Evolutionary conservation across 2,329 filamentous ascomycete genomes (phyloP), one percentile per base, ranked within the genome.

Genomic region (Onygena corvina): DNA sequence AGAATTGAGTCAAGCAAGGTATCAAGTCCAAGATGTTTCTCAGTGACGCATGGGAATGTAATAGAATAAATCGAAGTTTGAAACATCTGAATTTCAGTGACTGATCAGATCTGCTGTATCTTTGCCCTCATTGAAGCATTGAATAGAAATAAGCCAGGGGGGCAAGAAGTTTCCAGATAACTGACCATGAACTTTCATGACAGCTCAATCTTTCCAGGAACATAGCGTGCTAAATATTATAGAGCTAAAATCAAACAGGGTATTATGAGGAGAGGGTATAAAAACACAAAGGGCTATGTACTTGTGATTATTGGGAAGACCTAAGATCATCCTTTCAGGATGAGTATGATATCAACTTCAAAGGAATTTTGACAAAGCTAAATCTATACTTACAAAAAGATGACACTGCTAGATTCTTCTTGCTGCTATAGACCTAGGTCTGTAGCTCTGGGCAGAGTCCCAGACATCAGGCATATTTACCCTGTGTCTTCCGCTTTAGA

Each of bases 231-330:
- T 21, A 40, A 40, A 40, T 12, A 40, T 5, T 12, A 40, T 11
- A 25, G 18, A n/a, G 18, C 18, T 6, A 21, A 11, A 20, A 21
- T 9, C 14, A 40, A 21, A 23, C 14, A 23, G 20, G 20, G 20
- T 9, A 40, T n/a, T 40, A 40, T 40, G 18, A 40, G 12, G n/a
- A 12, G 36, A 20, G 21, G 36, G 36, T 18, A 23, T 40, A 12
- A 21, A 40, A 40, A 40, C 36, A 40, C 36, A 40, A 40, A 40
- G 36, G 36, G 36, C 36, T 40, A 21, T 40, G 36, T 40, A 23
- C 36, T 40, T 40, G 36, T 21, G 21, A 40, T 40, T 20, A 23
- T 40, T 40, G 36, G 18, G 6, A 2, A 25, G 11, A 40, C 20
- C 16, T 9, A 40, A 29, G 27, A 11, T 5, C 4, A 29, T 5